Base-by-base conservation (phyloP, 1,284 basidiomycete genomes). In the Cryptococcus floricola region DNA sequence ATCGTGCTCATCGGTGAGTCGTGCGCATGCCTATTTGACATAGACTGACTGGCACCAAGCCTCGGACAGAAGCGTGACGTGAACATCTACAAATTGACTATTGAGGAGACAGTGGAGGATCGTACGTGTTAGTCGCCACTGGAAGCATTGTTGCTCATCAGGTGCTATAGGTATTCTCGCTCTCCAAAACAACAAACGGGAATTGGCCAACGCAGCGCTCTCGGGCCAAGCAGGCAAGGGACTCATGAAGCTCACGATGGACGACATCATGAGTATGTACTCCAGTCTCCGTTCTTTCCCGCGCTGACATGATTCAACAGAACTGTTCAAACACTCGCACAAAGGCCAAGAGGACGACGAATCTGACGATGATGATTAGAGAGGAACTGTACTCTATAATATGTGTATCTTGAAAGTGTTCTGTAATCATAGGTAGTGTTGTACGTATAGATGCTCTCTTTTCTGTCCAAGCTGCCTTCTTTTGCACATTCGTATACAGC, bases 11-110 rank as follows among this genome's bases (percentile, higher is more conserved):
- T 80, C 84, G 90, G 68, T 74, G 47, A 54, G 71, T 12, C 27
- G 12, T 19, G 6, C 9, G 34, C 12, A 9, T 2, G 3, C 10
- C 14, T 42, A 6, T 31, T 45, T 34, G 14, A 9, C 25, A 25
- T 23, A 25, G 19, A 34, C 27, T 28, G 25, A 25, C 54, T 39
- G 12, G 19, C 25, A 16, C 34, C 7, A 54, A 77, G 79, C 42
- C 84, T 89, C 53, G 92, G 94, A 10, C 95, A 98, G 78, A 87
- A 80, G 48, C 84, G 86, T 14, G 83, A 87, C 56, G 94, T 98
- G 41, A 85, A 88, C 71, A 94, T 98, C 64, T 93, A 87, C 81
- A 98, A 98, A 78, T 82, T 98, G 37, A 91, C 88, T 57, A 87
- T 98, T 57, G 84, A 86, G 42, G 80, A 85, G 46, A 95, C 92